phyloP scores from a whole-genome alignment of 306 rosid genomes.

The Medicago lupulina region DNA sequence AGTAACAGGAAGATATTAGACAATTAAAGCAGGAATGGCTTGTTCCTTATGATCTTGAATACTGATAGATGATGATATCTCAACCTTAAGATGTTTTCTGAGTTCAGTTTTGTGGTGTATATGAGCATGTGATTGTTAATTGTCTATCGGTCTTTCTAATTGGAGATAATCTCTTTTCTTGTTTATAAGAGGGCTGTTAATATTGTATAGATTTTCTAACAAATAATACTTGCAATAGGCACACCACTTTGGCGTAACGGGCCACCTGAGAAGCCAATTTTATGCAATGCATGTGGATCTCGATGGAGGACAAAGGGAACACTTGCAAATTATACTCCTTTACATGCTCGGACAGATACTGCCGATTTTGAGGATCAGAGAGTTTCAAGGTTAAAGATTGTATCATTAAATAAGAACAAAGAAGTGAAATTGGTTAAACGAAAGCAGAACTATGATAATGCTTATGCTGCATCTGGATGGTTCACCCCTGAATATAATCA shows the following conservation, averaged over 20 bases:
- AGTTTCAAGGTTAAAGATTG: slow-evolving; percentile 70
- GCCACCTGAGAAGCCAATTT: slow-evolving; percentile 95
- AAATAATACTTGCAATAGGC: slow-evolving; percentile 64
- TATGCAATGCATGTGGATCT: slow-evolving; percentile 99
- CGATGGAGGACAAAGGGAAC: slow-evolving; percentile 99
- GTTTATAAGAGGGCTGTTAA: slow-evolving; percentile 24
- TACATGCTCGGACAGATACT: slow-evolving; percentile 87
- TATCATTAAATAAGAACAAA: slow-evolving; percentile 75
- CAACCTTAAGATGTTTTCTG: slow-evolving; percentile 38
- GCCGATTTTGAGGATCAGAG: slow-evolving; percentile 75
- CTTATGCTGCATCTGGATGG: slow-evolving; percentile 51
- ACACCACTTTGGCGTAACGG: slow-evolving; percentile 99
- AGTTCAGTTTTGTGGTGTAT: slow-evolving; percentile 25
- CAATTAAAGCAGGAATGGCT: slow-evolving; percentile 25
- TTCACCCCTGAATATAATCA: slow-evolving; percentile 60
- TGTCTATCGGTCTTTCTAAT: slow-evolving; percentile 1
- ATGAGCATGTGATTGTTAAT: slow-evolving; percentile 28
- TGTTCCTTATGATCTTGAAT: slow-evolving; percentile 36
- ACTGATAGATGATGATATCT: slow-evolving; percentile 29
- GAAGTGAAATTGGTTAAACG: slow-evolving; percentile 81
- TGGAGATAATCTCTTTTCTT: slow-evolving; percentile 34
- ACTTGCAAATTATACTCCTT: slow-evolving; percentile 95
- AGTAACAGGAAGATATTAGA: slow-evolving; percentile 25
- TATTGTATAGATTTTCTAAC: slow-evolving; percentile 47
- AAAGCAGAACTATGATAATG: slow-evolving; percentile 64